Percentiles rank a stretch among this genome's conserved stretches.
Conservation (phyloP, 2,329 filamentous ascomycete genomes). For the Sporothrix inflata region DNA sequence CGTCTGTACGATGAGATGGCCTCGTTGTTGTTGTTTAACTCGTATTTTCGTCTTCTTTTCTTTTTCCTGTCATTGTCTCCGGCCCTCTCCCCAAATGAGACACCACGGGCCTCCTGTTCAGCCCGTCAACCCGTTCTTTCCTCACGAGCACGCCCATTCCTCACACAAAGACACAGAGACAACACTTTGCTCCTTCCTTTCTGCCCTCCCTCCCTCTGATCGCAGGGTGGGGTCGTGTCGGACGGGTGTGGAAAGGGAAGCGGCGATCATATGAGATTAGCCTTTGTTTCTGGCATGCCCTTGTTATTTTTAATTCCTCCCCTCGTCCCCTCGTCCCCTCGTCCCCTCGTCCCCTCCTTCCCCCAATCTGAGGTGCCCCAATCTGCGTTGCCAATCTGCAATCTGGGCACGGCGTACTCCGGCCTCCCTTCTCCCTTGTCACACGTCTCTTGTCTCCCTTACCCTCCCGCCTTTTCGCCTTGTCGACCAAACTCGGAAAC, state of each 20-base stretch:
- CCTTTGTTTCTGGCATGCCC: conserved; percentile 40
- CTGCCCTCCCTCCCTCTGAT: not conserved
- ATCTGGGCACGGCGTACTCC: conserved; percentile 12
- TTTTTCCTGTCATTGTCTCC: not conserved
- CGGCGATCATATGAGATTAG: conserved; percentile 40
- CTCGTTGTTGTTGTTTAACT: not conserved
- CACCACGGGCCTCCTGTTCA: conserved; percentile 2
- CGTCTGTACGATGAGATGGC: not conserved
- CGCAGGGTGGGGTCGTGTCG: not conserved
- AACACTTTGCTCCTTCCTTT: not conserved
- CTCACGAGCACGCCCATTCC: conserved; percentile 1
- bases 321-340: not conserved
- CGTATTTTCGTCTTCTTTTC: not conserved
- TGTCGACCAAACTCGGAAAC: not conserved
- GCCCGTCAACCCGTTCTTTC: not conserved
- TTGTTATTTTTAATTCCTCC: not conserved
- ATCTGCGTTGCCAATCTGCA: not conserved
- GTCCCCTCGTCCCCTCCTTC: not conserved
- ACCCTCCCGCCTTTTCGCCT: conserved; percentile 11
- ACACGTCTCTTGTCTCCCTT: not conserved
- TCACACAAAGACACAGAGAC: no score
- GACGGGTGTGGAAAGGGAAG: conserved; percentile 18
- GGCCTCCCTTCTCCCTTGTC: not conserved
- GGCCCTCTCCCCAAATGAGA: not conserved
- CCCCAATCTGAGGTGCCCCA: not conserved